Conservation (phyloP, 1,284 basidiomycete genomes). For the Meripilus lineatus region DNA sequence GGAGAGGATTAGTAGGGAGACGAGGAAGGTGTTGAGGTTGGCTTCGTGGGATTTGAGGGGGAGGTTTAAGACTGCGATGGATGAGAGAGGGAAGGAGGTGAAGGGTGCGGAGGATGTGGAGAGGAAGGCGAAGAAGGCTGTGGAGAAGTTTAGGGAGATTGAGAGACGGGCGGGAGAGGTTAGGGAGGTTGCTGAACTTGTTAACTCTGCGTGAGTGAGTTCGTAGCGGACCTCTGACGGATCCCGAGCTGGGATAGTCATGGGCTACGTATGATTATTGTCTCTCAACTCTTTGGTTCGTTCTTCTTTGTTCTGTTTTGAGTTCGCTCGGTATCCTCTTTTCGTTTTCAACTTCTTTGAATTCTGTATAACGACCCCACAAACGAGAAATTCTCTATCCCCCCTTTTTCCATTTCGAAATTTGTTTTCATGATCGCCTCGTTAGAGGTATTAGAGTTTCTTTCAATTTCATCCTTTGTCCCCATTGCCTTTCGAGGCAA, state of each 20-base stretch:
- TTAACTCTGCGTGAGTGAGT: conserved; percentile 17
- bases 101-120: conserved; percentile 72
- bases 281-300: too few species aligned
- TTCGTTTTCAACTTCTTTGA: background rate
- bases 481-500: background rate
- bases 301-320: background rate
- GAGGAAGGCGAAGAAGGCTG: conserved; percentile 64
- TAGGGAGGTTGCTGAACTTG: conserved; percentile 31
- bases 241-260: background rate
- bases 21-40: conserved; percentile 88
- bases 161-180: conserved; percentile 55
- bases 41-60: conserved; percentile 92
- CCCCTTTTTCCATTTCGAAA: background rate
- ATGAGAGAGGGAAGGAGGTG: conserved; percentile 75
- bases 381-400: too few species aligned
- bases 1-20: conserved; percentile 77
- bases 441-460: background rate
- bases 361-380: too few species aligned
- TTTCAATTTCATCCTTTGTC: background rate
- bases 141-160: conserved; percentile 67
- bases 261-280: too few species aligned
- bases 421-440: background rate
- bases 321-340: background rate
- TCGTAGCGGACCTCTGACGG: too few species aligned
- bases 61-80: conserved; percentile 79